These are phyloP conservation scores for Syzygium oleosum DNA, from an alignment of 345 rosid genomes.

Conservation along the genomic window DNA sequence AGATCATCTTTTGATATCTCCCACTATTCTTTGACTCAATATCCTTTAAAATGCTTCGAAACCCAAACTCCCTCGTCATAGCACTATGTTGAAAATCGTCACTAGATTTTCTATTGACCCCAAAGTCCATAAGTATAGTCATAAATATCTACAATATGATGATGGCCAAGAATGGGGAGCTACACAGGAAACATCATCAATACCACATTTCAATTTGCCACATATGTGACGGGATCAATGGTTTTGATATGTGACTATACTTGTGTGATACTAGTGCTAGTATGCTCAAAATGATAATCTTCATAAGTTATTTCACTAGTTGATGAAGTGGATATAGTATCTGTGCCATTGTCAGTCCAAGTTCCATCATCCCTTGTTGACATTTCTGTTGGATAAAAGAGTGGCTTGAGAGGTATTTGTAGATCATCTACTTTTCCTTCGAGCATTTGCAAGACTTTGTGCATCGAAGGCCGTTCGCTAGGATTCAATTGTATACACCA, in stretches of 20 bases:
- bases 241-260: not conserved
- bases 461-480: not conserved
- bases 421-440: not conserved
- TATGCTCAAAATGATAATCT: not conserved
- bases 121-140: not conserved
- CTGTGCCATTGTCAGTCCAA: not conserved
- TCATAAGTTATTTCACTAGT: not conserved
- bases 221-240: not conserved
- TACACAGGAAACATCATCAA: not conserved
- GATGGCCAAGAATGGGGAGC: not conserved
- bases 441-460: not conserved
- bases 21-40: not conserved
- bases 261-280: not conserved
- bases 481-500: not conserved
- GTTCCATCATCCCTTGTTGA: not conserved
- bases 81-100: no score
- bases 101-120: no score
- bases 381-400: not conserved
- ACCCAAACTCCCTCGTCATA: no score
- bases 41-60: no score
- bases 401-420: not conserved
- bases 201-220: not conserved
- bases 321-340: not conserved
- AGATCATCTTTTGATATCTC: not conserved
- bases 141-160: no score